Evolutionary conservation across 805 yeast genomes (phyloP).

Genomic region (Saccharomycopsis olivae): DNA sequence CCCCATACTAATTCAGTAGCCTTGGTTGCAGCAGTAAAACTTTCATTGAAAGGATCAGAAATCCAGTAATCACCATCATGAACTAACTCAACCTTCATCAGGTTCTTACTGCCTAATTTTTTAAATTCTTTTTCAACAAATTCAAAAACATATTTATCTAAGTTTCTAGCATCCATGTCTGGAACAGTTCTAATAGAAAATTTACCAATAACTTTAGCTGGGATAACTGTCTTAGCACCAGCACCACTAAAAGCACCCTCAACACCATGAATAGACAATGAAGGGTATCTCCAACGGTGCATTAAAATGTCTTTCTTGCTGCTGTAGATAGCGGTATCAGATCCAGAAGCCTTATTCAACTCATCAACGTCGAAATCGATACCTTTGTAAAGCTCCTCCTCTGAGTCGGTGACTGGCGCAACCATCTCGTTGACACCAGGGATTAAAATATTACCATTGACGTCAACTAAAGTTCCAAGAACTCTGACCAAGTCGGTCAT

Average conservation of each 20-base stretch:
- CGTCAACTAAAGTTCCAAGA: constrained; percentile 66
- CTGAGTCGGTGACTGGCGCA: constrained; percentile 81
- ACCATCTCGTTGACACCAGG: constrained; percentile 92
- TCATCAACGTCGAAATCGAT: constrained; percentile 82
- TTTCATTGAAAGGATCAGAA: constrained; percentile 83
- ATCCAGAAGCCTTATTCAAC: constrained; percentile 80
- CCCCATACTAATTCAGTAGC: constrained; percentile 95
- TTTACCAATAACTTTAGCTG: constrained; percentile 88
- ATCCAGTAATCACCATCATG: constrained; percentile 98
- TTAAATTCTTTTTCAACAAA: constrained; percentile 62
- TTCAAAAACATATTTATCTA: constrained; percentile 66
- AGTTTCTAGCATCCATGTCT: constrained; percentile 68
- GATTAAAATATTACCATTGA: constrained; percentile 71
- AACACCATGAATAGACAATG: constrained; percentile 89
- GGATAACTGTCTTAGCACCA: constrained; percentile 98
- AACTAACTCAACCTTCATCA: constrained; percentile 56
- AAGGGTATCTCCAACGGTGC: constrained; percentile 99
- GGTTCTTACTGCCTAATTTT: constrained; percentile 68
- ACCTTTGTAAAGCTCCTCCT: constrained; percentile 66
- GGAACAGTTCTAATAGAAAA: constrained; percentile 98
- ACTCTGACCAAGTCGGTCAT: constrained; percentile 84
- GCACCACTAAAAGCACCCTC: constrained; percentile 94
- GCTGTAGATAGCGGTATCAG: constrained; percentile 69
- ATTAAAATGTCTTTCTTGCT: constrained; percentile 78
- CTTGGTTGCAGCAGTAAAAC: constrained; percentile 86